Evolutionary conservation across 2,329 filamentous ascomycete genomes (phyloP).

Genomic region (Ceratocystiopsis minuta): DNA sequence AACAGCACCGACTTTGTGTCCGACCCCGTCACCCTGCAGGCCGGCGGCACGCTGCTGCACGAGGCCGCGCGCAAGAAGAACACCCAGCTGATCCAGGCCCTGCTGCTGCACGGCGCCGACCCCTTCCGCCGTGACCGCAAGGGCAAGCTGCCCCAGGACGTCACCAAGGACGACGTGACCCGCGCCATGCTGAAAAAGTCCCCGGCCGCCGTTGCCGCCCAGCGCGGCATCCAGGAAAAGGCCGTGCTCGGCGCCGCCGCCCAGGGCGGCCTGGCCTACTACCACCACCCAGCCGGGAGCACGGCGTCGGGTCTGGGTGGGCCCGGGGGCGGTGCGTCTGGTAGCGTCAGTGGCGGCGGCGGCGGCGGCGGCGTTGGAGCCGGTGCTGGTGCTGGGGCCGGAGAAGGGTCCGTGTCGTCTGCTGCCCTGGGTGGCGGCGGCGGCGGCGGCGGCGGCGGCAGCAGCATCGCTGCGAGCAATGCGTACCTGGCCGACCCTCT

Average conservation of each 20-base stretch:
- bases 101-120: slow-evolving; percentile 86
- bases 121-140: slow-evolving; percentile 89
- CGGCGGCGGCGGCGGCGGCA: background rate
- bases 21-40: slow-evolving; percentile 56
- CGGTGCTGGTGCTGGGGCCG: background rate
- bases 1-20: slow-evolving; percentile 81
- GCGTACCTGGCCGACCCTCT: slow-evolving; percentile 26
- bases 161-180: slow-evolving; percentile 86
- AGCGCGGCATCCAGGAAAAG: slow-evolving; percentile 91
- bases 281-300: background rate
- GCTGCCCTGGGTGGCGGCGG: background rate
- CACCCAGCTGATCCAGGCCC: slow-evolving; percentile 68
- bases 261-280: slow-evolving; percentile 23
- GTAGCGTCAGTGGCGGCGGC: background rate
- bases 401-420: too few relatives aligned
- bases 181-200: slow-evolving; percentile 82
- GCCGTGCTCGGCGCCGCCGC: slow-evolving; percentile 69
- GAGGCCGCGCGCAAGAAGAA: slow-evolving; percentile 84
- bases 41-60: slow-evolving; percentile 82
- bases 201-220: slow-evolving; percentile 81
- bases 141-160: slow-evolving; percentile 87
- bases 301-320: too few relatives aligned
- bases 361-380: background rate
- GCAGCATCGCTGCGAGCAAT: background rate
- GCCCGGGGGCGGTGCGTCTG: background rate